Base-by-base conservation (phyloP, 2,329 filamentous ascomycete genomes). In the Trichoderma afroharzianum region DNA sequence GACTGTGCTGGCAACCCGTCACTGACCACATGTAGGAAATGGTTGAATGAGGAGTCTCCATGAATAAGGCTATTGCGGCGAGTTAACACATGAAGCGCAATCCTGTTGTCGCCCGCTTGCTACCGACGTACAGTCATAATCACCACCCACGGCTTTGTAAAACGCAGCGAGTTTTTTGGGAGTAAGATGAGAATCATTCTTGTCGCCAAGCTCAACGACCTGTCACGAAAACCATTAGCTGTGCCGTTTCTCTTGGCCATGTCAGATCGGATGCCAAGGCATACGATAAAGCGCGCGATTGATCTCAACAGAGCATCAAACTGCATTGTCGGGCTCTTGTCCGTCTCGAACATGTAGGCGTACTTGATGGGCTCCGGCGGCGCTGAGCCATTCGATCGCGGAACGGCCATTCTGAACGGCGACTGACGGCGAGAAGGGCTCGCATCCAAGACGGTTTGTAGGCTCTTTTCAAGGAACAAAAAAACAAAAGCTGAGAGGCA, bases 1-100 rank as follows among this genome's bases (percentile, higher is more conserved):
- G 86, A 63, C 90, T 91, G 82, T 98, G 95, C 76, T 94, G 92
- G 80, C 95, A 98, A 76, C 95, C 96, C 66, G 97, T 89, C 8
- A 93, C 93, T 78, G 94, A 92, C 86, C 97, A 98, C 74, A 98
- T 96, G 82, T 94, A 97, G 32, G 95, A 96, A 74, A 99, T 90
- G 57, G 92, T 91, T 47, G 89, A 84, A 72, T 91, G 83, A 24
- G 92, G 90, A 39, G 92, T 93, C 3, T 91, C 87, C 55, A 95
- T 85, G 80, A 98, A 98, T 68, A 98, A 88, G 28, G 87, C 88
- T 89, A 75, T 72, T 63, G 30, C 61, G 63, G 50, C 53, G 57
- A 63, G 71, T 71, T 55, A 71, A 57, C 21, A 64, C 21, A 33
- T 55, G 53, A 55, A 15, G 18, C 21, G 21, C 36, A 12, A 12